These are phyloP conservation scores for Fusarium buxicola DNA, from an alignment of 2,329 filamentous ascomycete genomes.

Conservation along the genomic window DNA sequence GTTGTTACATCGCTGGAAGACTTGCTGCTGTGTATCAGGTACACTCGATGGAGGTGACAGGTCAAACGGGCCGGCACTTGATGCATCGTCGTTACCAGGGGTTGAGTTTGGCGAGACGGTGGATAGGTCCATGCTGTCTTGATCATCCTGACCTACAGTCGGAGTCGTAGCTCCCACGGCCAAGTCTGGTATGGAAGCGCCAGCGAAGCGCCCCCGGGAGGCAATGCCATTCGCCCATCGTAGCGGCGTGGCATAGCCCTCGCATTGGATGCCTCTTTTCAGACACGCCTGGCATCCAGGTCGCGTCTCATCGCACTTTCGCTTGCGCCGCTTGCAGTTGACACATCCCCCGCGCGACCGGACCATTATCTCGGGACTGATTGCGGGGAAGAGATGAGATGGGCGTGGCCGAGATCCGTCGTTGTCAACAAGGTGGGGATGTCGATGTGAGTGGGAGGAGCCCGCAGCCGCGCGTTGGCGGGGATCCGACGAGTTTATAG, in stretches of 20 bases:
- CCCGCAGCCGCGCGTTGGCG: not conserved
- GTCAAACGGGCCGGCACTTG: constrained; percentile 17
- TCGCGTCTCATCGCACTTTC: constrained; percentile 42
- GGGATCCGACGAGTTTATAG: constrained; percentile 34
- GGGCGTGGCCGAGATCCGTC: not conserved
- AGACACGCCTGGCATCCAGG: constrained; percentile 37
- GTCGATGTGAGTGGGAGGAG: not conserved
- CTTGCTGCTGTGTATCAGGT: constrained; percentile 22
- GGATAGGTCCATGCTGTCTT: not conserved
- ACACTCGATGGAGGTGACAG: constrained; percentile 19
- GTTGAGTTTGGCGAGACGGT: constrained; percentile 12
- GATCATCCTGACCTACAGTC: not conserved
- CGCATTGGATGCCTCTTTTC: constrained; percentile 36
- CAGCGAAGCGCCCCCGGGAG: constrained; percentile 41
- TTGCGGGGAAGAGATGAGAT: not conserved
- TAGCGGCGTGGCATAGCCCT: constrained; percentile 39
- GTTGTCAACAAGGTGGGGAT: not conserved
- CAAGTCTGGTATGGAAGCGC: constrained; percentile 34
- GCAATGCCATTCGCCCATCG: constrained; percentile 44
- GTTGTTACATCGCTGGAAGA: constrained; percentile 36
- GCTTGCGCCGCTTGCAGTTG: constrained; percentile 43
- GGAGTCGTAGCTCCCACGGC: not conserved
- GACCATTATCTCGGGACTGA: constrained; percentile 22
- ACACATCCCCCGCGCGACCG: constrained; percentile 43
- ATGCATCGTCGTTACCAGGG: constrained; percentile 15